These are phyloP conservation scores for Davidsoniella neocaledoniae DNA, from an alignment of 2,329 filamentous ascomycete genomes.

Conservation along the genomic window DNA sequence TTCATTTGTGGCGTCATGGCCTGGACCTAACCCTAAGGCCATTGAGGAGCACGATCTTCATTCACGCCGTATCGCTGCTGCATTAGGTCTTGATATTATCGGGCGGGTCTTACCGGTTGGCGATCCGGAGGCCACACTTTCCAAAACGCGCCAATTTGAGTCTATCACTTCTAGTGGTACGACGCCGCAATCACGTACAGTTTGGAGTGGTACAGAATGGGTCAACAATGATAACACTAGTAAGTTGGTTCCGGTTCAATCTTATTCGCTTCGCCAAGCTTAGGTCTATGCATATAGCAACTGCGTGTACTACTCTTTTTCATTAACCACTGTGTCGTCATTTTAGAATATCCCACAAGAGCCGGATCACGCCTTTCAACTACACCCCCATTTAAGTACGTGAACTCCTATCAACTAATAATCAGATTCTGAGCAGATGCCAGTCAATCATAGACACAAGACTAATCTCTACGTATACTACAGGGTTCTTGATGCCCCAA, in stretches of 20 bases:
- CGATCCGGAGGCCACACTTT: constrained; percentile 17
- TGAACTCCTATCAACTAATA: background rate
- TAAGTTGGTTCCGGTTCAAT: background rate
- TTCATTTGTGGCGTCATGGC: constrained; percentile 37
- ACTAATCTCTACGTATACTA: background rate
- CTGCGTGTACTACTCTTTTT: background rate
- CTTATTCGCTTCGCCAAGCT: background rate
- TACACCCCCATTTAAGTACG: constrained; percentile 13
- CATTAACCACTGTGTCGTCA: constrained; percentile 10
- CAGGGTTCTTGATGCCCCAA: constrained; percentile 73
- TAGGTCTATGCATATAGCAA: background rate
- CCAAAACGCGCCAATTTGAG: constrained; percentile 17
- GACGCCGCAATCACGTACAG: constrained; percentile 17
- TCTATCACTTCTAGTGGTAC: constrained; percentile 10
- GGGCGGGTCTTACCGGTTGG: constrained; percentile 40
- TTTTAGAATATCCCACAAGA: constrained; percentile 2
- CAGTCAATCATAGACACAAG: background rate
- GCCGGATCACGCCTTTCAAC: background rate
- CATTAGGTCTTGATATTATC: constrained; percentile 60
- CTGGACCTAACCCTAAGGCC: constrained; percentile 22
- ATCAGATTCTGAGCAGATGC: background rate
- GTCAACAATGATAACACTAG: constrained; percentile 13
- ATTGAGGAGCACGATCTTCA: constrained; percentile 52
- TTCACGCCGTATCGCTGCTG: constrained; percentile 57
- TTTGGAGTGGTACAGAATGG: constrained; percentile 29